Evolutionary conservation across 805 yeast species (phyloP), one percentile per base, ranked within the genome.

Genomic region (Starmerella cellae): DNA sequence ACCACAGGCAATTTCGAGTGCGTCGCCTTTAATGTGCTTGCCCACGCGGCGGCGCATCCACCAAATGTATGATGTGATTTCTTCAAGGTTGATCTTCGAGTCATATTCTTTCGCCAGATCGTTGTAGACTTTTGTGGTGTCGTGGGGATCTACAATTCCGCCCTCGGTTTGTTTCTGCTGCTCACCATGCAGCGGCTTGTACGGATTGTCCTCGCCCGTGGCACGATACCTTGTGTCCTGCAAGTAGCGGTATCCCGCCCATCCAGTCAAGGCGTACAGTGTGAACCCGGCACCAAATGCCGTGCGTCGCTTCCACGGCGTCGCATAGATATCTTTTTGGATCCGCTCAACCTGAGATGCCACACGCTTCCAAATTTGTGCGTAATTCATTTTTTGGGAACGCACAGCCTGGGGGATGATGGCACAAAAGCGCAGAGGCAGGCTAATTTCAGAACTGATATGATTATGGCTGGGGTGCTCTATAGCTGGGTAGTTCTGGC

Each of bases 1-100:
- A 45, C 98, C 98, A 57, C 94, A 82, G 0, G 96, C 79, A 10
- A 88, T 91, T 60, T 91, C 98, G 43, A 91, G 64, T 2, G 85
- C 95, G 57, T 91, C 95, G 19, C 98, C 98, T 44, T 67, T 64
- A 38, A 79, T 71, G 47, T 80, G 81, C 29, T 67, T 71, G 85
- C 82, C 81, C 36, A 81, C 60, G 82, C 91, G 79, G 53, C 75
- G 76, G 54, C 95, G 70, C 61, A 81, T 69, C 54, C 67, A 69
- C 44, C 78, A 61, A 29, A 61, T 51, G 42, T 56, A 53, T 24
- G 65, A 55, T 35, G 58, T 69, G 37, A 74, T 55, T 55, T 80
- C 91, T 58, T 81, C 91, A 63, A 76, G 67, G 52, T 79, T 76
- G 49, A 88, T 81, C 44, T 77, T 87, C 30, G 68, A 66, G 58